Evolutionary conservation across 805 yeast genomes (phyloP), one percentile per base, ranked within the genome.

Genomic region (Pichia membranifaciens): DNA sequence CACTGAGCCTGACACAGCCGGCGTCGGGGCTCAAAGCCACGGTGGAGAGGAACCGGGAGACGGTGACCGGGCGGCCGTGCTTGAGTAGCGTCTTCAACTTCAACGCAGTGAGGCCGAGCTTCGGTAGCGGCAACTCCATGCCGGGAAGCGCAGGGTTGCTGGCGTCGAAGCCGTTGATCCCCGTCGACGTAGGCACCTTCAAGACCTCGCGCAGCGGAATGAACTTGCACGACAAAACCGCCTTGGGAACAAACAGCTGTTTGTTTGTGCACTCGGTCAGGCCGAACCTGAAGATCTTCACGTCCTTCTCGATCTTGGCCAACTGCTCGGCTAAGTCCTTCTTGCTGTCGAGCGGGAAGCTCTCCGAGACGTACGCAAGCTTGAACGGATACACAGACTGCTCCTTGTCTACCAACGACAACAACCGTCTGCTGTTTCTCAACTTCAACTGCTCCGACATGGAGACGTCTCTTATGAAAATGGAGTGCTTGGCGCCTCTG

Each of bases 331-430:
- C 56, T 23, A 68, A 54, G 29, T 46, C 35, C 9, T 25, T 38
- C 33, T 65, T 58, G 36, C 69, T 59, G 41, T 75, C 67, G 21
- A 82, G 65, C 47, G 90, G 90, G 75, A 82, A 83, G 36, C 66
- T 58, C 21, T 73, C 71, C 15, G 87, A 75, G 41, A 87, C 69
- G 67, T 87, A 84, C 34, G 88, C 74, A 55, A 90, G 74, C 67
- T 88, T 91, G 74, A 91, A 87, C 48, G 99, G 98, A 66, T 79
- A 91, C 31, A 93, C 98, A 23, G 96, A 86, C 56, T 78, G 73
- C 41, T 76, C 71, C 55, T 76, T 79, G 66, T 89, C 96, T 54
- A 87, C 78, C 51, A 76, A 76, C 31, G 79, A 72, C 54, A 90
- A 72, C 47, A 89, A 72, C 51, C 74, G 76, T 65, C 96, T 79